Evolutionary conservation across 176 grass and related monocot species (phyloP), one percentile per base, ranked within the genome.

Genomic region (Olyra latifolia): DNA sequence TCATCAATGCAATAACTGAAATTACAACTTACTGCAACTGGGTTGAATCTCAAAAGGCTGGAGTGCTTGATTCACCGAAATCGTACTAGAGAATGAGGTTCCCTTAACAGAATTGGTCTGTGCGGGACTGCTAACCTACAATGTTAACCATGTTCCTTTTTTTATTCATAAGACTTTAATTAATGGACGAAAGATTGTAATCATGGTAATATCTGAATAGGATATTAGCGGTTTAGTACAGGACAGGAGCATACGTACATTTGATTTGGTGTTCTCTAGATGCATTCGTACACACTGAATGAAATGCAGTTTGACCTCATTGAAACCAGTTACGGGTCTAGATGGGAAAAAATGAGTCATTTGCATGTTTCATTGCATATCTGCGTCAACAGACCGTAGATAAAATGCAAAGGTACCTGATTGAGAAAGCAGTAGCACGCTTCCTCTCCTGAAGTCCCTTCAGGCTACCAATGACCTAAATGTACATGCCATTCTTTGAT

Each of bases 401-500:
- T 20, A 72, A 24, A 28, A 30, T 63, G 30, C 42, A 48, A 69
- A 48, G 4, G 70, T 68, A 95, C 96, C 92, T 72, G 62, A 91
- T 77, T 10, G 90, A 77, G 61, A 98, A 98, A 72, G 92, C 92
- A 71, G 86, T 91, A 70, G 88, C 90, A 63, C 88, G 86, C 82
- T 93, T 91, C 75, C 84, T 91, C 16, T 98, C 96, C 47, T 92
- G 70, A 71, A 98, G 83, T 62, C 92, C 96, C 88, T 94, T 98
- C 22, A 93, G 83, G 74, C 69, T 95, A 63, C 96, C 90, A 45
- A 87, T 92, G 58, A 98, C 87, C 2, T 73, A 78, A 4, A 95
- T 82, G 29, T 98, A 95, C 92, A 89, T 93, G 27, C 96, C 96
- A 82, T 98, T 98, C 88, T 90, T 98, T 86, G 32, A 73, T 62